Percentiles rank a stretch among this genome's conserved stretches.
Evolutionary conservation across 352 stramenopile species (phyloP).

Genomic region (Globisporangium okanoganense): DNA sequence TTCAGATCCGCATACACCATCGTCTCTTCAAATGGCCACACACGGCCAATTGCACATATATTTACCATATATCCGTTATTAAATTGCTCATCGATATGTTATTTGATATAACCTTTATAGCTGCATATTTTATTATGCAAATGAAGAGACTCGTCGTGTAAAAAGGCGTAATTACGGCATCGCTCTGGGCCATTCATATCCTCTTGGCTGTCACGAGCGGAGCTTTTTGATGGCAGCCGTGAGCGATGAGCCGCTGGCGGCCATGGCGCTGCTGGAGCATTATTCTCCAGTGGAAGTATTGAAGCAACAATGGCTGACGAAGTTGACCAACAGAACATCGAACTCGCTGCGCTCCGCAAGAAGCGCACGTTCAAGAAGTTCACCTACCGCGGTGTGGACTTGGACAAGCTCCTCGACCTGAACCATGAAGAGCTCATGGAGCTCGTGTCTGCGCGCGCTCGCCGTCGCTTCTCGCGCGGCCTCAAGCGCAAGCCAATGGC

Average conservation of each 20-base stretch:
- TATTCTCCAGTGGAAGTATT: slow-evolving; percentile 22
- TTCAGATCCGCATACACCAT: slow-evolving; percentile 79
- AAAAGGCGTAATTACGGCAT: slow-evolving; percentile 5
- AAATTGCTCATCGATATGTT: not conserved
- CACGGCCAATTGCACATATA: not conserved
- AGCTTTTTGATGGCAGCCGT: not conserved
- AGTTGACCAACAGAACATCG: slow-evolving; percentile 68
- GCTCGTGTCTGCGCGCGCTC: slow-evolving; percentile 93
- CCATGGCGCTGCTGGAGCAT: not conserved
- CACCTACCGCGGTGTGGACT: slow-evolving; percentile 98
- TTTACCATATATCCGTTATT: not conserved
- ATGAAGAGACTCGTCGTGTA: not conserved
- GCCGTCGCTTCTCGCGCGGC: slow-evolving; percentile 98
- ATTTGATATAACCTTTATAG: not conserved
- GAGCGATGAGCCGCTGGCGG: not conserved
- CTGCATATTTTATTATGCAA: not conserved
- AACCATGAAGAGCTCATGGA: slow-evolving; percentile 99
- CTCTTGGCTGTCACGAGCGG: not conserved
- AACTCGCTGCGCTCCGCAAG: slow-evolving; percentile 97
- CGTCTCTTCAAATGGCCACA: not conserved
- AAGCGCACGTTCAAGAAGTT: slow-evolving; percentile 99
- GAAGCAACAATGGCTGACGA: slow-evolving; percentile 34
- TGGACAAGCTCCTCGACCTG: slow-evolving; percentile 99
- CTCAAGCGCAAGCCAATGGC: slow-evolving; percentile 99
- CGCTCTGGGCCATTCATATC: slow-evolving; percentile 16